Base-by-base conservation (phyloP, 2,329 filamentous ascomycete species). In the Colletotrichum sp. region DNA sequence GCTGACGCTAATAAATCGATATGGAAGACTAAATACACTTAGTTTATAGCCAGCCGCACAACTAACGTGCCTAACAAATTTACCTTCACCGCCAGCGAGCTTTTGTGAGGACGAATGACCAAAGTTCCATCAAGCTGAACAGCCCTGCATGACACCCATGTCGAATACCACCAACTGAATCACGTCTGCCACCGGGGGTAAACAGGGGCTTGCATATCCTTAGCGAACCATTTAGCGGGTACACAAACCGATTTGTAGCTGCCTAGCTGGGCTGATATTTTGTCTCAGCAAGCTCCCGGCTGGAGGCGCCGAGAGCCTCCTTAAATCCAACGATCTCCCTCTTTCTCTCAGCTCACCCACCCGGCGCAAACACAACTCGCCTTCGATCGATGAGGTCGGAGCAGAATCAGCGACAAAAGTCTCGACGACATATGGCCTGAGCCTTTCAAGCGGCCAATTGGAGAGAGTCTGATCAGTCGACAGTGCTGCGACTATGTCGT, bases 61-160 rank as follows among this genome's bases (percentile, higher is more conserved):
- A 13, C 57, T 61, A n/a, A 21, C 0, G 18, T 4, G 30, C 26
- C 18, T 34, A 13, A n/a, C 7, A 34, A 4, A 61, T n/a, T 21
- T 13, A 61, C 30, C 24, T 30, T n/a, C 57, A 61, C 26, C 57
- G 30, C 57, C 18, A 32, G 57, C 26, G 16, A 61, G 57, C 26
- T 32, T n/a, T 32, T 16, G 57, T 12, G 14, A 18, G 24, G 18
- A n/a, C 57, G 28, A 30, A 61, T 61, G 26, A 61, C 57, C 57
- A 61, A 16, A 7, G 18, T 30, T n/a, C 28, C 57, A 48, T 70
- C 26, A 26, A 48, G 34, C 52, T 28, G 67, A 39, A 60, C 7
- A 39, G 55, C 67, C 57, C 67, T 61, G 67, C 24, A 24, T n/a
- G 57, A 61, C 24, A 18, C 55, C 67, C 66, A 36, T 70, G 67